Evolutionary conservation across 768 basidiomycete species (phyloP).

Genomic region (Suillus ampliporus): DNA sequence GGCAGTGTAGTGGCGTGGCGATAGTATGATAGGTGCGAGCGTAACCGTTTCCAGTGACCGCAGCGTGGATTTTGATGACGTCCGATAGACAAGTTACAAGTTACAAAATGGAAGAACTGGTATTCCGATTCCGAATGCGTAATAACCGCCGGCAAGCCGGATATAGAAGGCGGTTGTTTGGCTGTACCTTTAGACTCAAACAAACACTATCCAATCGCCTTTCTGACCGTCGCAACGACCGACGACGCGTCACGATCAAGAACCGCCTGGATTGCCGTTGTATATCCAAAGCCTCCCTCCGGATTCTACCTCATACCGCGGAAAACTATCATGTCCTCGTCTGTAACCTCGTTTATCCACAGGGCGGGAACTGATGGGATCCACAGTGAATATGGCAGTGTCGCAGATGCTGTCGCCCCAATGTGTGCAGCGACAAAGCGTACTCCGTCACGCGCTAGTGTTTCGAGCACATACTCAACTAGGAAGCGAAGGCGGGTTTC

Average conservation of each 20-base stretch:
- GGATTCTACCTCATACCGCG: no score
- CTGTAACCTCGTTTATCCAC: constrained; percentile 26
- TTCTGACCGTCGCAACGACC: constrained; percentile 1
- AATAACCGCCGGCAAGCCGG: constrained; percentile 1
- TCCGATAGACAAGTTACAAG: no score
- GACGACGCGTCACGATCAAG: constrained; percentile 4
- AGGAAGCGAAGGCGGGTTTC: constrained; percentile 50
- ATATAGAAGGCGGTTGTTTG: constrained; percentile 30
- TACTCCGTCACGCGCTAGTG: constrained; percentile 41
- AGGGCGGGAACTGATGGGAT: not conserved
- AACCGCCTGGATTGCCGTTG: not conserved
- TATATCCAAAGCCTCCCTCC: not conserved
- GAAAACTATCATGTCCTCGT: constrained; percentile 30
- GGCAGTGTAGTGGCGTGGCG: not conserved
- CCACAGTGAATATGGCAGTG: constrained; percentile 21
- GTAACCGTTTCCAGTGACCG: not conserved
- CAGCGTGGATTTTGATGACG: no score
- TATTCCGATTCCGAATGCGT: not conserved
- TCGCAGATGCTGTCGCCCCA: constrained; percentile 32
- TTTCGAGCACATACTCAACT: constrained; percentile 46
- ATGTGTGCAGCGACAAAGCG: constrained; percentile 41
- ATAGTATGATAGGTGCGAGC: not conserved
- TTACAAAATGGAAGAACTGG: no score
- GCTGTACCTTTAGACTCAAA: constrained; percentile 32
- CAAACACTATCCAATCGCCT: constrained; percentile 15